A percentile compares a stretch with the other conserved stretches of the same genome.
phyloP scores from a whole-genome alignment of 495 filamentous ascomycete genomes.

The Opeltia flavorubescens region DNA sequence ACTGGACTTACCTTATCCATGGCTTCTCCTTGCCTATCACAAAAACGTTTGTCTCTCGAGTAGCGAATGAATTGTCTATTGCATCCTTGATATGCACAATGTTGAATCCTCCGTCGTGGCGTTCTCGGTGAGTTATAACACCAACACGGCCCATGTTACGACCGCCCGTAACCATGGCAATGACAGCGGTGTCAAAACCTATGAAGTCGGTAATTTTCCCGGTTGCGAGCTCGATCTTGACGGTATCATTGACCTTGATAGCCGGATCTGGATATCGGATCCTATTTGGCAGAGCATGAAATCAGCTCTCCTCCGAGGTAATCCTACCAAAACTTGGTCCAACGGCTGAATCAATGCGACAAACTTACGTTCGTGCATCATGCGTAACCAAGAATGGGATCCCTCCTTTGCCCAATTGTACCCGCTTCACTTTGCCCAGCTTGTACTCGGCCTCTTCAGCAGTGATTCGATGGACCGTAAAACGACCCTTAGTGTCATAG shows the following conservation, averaged over 20 bases:
- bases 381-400: slow-evolving; percentile 99
- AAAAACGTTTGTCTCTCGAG: slow-evolving; percentile 96
- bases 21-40: slow-evolving; percentile 96
- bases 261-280: slow-evolving; percentile 97
- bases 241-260: slow-evolving; percentile 99
- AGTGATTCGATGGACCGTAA: slow-evolving; percentile 98
- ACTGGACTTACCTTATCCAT: slow-evolving; percentile 53
- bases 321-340: slow-evolving; percentile 88
- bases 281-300: slow-evolving; percentile 38
- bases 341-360: slow-evolving; percentile 95
- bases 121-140: slow-evolving; percentile 99
- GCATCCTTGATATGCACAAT: slow-evolving; percentile 99
- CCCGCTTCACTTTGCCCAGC: slow-evolving; percentile 98
- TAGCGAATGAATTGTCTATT: slow-evolving; percentile 98
- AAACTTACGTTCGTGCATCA: slow-evolving; percentile 99
- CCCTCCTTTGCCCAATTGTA: slow-evolving; percentile 96
- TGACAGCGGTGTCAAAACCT: slow-evolving; percentile 92
- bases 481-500: slow-evolving; percentile 99
- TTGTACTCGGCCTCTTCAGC: slow-evolving; percentile 98
- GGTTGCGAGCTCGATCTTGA: slow-evolving; percentile 93
- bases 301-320: slow-evolving; percentile 18
- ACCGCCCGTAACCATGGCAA: slow-evolving; percentile 96
- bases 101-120: slow-evolving; percentile 98
- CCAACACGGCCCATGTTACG: slow-evolving; percentile 99
- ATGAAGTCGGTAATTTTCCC: slow-evolving; percentile 96